phyloP scores from a whole-genome alignment of 2,329 filamentous ascomycete species.

The Trichoderma sp. region DNA sequence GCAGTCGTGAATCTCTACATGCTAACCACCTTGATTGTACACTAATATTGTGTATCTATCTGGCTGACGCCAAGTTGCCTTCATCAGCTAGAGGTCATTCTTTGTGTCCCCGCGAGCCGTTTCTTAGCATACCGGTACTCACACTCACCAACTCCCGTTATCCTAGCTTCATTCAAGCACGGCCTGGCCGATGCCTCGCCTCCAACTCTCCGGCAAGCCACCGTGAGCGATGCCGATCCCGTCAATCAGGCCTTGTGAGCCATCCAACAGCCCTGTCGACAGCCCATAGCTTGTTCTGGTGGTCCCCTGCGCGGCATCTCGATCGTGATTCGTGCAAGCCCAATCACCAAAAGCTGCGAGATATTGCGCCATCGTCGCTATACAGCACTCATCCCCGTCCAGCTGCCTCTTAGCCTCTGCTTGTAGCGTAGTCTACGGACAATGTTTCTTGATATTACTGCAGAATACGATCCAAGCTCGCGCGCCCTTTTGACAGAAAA shows the following conservation, averaged over 20 bases:
- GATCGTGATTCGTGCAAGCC: constrained; percentile 15
- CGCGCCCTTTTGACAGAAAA: constrained; percentile 1
- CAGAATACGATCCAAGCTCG: not conserved
- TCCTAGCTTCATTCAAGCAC: constrained; percentile 3
- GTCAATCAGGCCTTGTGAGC: not conserved
- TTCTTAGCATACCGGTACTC: not conserved
- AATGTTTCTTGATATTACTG: not conserved
- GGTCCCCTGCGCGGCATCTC: not conserved
- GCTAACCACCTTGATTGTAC: not conserved
- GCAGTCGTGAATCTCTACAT: not conserved
- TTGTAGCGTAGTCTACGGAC: not conserved
- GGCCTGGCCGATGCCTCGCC: constrained; percentile 14
- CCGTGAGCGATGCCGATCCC: constrained; percentile 5
- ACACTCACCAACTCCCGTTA: not conserved
- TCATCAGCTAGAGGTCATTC: not conserved
- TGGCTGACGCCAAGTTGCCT: not conserved
- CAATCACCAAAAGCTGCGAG: constrained; percentile 19
- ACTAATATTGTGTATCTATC: not conserved
- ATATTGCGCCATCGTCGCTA: constrained; percentile 20
- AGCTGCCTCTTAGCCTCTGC: not conserved
- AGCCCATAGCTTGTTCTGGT: not conserved
- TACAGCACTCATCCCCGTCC: not conserved
- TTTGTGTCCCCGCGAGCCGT: not conserved
- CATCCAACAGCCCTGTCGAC: constrained; percentile 11
- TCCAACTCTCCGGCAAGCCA: constrained; percentile 16